These are phyloP conservation scores for Plenodomus biglobosus DNA, from an alignment of 2,329 filamentous ascomycete genomes.

Conservation along the genomic window DNA sequence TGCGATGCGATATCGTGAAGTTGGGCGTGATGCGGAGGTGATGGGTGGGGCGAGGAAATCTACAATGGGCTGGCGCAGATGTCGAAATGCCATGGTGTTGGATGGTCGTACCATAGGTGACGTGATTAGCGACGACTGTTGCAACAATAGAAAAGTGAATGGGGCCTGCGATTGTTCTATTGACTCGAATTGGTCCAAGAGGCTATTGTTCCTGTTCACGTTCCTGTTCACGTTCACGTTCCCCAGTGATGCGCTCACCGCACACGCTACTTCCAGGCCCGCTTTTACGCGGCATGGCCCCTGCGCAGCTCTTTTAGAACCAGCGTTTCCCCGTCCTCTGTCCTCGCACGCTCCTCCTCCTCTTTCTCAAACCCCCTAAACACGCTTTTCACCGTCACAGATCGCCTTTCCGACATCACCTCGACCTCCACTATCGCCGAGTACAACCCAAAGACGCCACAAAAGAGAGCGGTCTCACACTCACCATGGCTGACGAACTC, in stretches of 20 bases:
- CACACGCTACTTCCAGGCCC: slow-evolving; percentile 18
- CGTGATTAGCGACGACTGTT: slow-evolving; percentile 2
- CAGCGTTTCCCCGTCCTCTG: slow-evolving; percentile 26
- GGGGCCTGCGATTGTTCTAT: slow-evolving; percentile 4
- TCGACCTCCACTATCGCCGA: slow-evolving; percentile 4
- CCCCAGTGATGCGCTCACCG: slow-evolving; percentile 21
- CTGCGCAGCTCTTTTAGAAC: slow-evolving; percentile 12
- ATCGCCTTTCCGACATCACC: slow-evolving; percentile 9
- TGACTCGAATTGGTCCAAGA: slow-evolving; percentile 2
- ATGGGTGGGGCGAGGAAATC: slow-evolving; percentile 35
- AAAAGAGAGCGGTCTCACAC: slow-evolving; percentile 2
- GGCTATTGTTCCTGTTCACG: too few relatives aligned
- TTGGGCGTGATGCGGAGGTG: slow-evolving; percentile 15
- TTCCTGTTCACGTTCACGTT: neutral
- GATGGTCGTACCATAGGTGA: neutral
- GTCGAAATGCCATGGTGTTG: neutral
- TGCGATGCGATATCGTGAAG: slow-evolving; percentile 1
- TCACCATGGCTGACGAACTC: slow-evolving; percentile 66
- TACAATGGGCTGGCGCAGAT: slow-evolving; percentile 12
- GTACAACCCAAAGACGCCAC: slow-evolving; percentile 1
- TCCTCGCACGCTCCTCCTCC: slow-evolving; percentile 18
- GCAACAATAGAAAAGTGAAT: neutral
- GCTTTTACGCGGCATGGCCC: slow-evolving; percentile 24
- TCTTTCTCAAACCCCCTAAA: slow-evolving; percentile 20
- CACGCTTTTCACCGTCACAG: slow-evolving; percentile 12